phyloP scores from a whole-genome alignment of 73 alveolate genomes.

The Paramecium tetraurelia region DNA sequence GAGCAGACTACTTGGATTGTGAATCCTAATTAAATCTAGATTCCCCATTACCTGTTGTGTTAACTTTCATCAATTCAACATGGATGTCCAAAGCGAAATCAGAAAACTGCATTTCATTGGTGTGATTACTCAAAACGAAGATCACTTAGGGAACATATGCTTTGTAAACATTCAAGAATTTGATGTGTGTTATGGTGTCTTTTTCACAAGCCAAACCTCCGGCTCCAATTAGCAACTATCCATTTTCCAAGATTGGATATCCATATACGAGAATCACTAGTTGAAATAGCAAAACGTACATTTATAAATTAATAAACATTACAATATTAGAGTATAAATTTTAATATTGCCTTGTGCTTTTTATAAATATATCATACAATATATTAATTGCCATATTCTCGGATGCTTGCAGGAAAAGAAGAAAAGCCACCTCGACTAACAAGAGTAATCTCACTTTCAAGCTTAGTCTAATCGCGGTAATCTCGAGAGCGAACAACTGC shows the following conservation, averaged over 20 bases:
- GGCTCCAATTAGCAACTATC: conserved; percentile 18
- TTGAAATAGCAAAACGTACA: conserved; percentile 31
- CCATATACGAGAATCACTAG: not conserved
- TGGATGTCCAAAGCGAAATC: conserved; percentile 16
- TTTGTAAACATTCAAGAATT: conserved; percentile 30
- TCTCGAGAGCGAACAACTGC: not conserved
- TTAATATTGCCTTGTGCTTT: not conserved
- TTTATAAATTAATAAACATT: not conserved
- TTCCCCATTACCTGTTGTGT: not conserved
- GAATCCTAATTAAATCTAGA: not conserved
- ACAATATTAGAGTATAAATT: not conserved
- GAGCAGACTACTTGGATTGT: not conserved
- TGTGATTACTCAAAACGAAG: not conserved
- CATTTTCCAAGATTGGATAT: conserved; percentile 5
- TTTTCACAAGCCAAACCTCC: not conserved
- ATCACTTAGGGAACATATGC: conserved; percentile 30
- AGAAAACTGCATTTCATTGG: conserved; percentile 26
- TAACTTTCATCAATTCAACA: not conserved
- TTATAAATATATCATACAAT: not conserved
- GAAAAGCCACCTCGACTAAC: conserved; percentile 28
- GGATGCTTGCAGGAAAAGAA: conserved; percentile 40
- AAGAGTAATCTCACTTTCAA: not conserved
- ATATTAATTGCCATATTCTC: not conserved
- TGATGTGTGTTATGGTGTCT: not conserved
- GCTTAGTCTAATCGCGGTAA: not conserved